Base-by-base conservation (phyloP, 352 stramenopile genomes). In the Phytophthora pseudosyringae region DNA sequence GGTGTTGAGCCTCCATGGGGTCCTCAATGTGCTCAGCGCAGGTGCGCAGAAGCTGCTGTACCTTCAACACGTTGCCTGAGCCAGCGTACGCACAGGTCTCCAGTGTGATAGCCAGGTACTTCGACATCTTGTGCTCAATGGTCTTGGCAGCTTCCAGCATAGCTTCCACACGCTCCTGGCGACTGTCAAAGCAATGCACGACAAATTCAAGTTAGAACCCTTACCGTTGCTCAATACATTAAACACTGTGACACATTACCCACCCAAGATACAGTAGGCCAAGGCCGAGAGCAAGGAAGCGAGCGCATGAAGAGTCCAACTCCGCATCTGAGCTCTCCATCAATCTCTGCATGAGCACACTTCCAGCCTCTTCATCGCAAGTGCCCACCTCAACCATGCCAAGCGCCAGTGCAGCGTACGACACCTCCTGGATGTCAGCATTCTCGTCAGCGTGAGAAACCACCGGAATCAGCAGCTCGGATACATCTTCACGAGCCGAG, bases 351-450 rank as follows among this genome's bases (percentile, higher is more conserved):
- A 99, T 97, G 39, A 99, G 83, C 25, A 97, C 88, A 50, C 90
- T 97, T 21, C 95, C 97, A n/a, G 98, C 90, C 61, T 98, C 96
- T 64, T 99, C 97, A 71, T 99, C 90, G 59, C 96, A 99, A 29
- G 97, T 99, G 56, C 98, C 98, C 39, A 99, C 97, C 71, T 98
- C 98, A 29, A 99, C 96, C 89, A 99, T 98, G 43, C 98, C 98
- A 35, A 99, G 89, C 15, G 97, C 97, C 18, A 99, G 69, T 10
- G 93, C 96, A 29, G 97, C 97, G 28, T 99, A 92, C 26, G 86
- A 87, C 6, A 97, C 91, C 47, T 94, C 92, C 62, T 97, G 87
- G 47, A 93, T 96, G 51, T 98, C 94, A 50, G 98, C 95, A 63
- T 97, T 96, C 43, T 95, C 87, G 15, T 95, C 86, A 18, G 86